Conservation (phyloP, 257 asterid species). For the Penstemon barbatus region DNA sequence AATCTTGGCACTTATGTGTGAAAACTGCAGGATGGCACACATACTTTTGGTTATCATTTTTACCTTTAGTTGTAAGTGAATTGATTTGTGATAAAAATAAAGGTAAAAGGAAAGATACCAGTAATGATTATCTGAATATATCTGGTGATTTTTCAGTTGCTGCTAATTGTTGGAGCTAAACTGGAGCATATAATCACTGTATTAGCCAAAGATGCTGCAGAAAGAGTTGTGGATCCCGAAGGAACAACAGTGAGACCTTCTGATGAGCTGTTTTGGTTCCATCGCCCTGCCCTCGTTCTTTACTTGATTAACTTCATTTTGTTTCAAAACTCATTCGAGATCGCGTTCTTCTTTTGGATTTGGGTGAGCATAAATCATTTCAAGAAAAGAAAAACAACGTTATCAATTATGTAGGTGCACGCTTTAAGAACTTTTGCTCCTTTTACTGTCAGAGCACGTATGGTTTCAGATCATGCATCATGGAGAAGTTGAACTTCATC, state of each 20-base stretch:
- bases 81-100: neutral
- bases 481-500: conserved; percentile 65
- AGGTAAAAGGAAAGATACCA: neutral
- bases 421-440: neutral
- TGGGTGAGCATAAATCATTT: conserved; percentile 46
- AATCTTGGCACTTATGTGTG: neutral
- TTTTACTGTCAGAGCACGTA: conserved; percentile 54
- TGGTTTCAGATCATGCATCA: conserved; percentile 82
- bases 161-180: conserved; percentile 80
- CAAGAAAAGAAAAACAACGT: neutral
- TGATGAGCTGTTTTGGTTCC: conserved; percentile 87
- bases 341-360: conserved; percentile 89
- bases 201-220: conserved; percentile 61
- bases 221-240: conserved; percentile 32
- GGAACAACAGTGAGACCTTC: conserved; percentile 53
- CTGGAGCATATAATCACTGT: conserved; percentile 79
- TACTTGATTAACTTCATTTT: conserved; percentile 89
- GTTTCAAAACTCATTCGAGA: conserved; percentile 86
- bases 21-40: conserved; percentile 84
- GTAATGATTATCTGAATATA: neutral
- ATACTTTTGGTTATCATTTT: conserved; percentile 85
- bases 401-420: neutral
- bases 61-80: conserved; percentile 70
- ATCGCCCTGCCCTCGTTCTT: conserved; percentile 58
- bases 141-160: conserved; percentile 45